A percentile compares a stretch with the other conserved stretches of the same genome.
Conservation (phyloP, 176 grass and related monocot species). For the Elymus sibiricus region DNA sequence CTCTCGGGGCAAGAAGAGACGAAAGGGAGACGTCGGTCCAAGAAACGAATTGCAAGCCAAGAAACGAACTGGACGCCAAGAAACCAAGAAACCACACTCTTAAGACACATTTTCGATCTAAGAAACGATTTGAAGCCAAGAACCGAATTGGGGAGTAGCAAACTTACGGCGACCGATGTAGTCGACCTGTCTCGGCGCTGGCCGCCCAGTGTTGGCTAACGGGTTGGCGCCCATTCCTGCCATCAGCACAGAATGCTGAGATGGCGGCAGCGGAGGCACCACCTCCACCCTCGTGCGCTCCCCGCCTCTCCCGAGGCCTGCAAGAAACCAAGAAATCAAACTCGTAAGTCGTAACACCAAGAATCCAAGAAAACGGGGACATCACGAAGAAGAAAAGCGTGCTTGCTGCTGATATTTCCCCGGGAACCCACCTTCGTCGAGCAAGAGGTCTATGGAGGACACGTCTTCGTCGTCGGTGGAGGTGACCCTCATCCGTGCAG, state of each 20-base stretch:
- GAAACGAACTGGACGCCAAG: neutral
- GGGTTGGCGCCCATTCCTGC: slow-evolving; percentile 1
- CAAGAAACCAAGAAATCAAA: neutral
- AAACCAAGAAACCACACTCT: neutral
- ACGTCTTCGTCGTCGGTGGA: neutral
- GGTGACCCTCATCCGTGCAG: neutral
- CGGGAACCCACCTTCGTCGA: neutral
- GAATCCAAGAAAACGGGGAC: neutral
- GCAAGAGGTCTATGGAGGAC: neutral
- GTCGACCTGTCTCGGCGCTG: neutral
- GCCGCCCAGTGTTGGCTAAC: neutral
- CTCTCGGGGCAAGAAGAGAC: neutral
- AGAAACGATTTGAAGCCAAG: neutral
- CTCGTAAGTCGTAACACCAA: neutral
- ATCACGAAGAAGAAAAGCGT: neutral
- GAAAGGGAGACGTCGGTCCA: neutral
- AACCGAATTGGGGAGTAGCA: neutral
- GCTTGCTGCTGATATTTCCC: neutral
- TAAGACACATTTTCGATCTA: no score
- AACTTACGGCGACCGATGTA: neutral
- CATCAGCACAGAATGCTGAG: neutral
- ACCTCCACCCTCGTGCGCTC: neutral
- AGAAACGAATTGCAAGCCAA: neutral
- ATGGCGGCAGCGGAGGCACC: neutral
- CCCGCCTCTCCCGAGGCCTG: neutral